Evolutionary conservation across 192 early-diverging fungal species (phyloP).

Genomic region (Gonapodya prolifera): DNA sequence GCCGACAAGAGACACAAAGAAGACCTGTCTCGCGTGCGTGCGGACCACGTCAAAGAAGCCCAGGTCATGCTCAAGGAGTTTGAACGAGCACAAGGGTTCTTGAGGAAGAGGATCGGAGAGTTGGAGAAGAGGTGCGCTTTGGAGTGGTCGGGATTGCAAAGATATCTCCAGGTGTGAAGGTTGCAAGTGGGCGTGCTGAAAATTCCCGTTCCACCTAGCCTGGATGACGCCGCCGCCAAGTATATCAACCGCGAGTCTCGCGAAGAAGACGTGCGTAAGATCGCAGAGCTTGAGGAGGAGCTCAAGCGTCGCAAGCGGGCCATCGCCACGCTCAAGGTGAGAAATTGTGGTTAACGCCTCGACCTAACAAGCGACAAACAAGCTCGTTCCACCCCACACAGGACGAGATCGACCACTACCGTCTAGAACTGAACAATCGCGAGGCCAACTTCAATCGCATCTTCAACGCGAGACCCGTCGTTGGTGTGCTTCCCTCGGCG

Average conservation of each 20-base stretch:
- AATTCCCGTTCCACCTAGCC: slow-evolving; percentile 9
- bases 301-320: slow-evolving; percentile 20
- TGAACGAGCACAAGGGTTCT: slow-evolving; percentile 33
- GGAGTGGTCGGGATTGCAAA: neutral
- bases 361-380: neutral
- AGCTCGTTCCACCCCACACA: slow-evolving; percentile 5
- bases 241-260: slow-evolving; percentile 48
- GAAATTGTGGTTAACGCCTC: slow-evolving; percentile 3
- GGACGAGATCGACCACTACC: slow-evolving; percentile 39
- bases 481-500: slow-evolving; percentile 24
- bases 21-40: slow-evolving; percentile 19
- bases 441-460: slow-evolving; percentile 48
- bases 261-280: slow-evolving; percentile 28
- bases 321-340: slow-evolving; percentile 23
- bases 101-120: slow-evolving; percentile 34
- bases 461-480: slow-evolving; percentile 41
- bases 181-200: neutral
- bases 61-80: slow-evolving; percentile 39
- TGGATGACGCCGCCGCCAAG: slow-evolving; percentile 37
- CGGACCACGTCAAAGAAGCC: slow-evolving; percentile 29
- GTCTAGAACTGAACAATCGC: slow-evolving; percentile 41
- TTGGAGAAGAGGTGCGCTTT: slow-evolving; percentile 25
- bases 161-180: neutral
- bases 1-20: slow-evolving; percentile 13
- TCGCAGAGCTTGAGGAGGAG: slow-evolving; percentile 31